A percentile compares a stretch with the other conserved stretches of the same genome.
These are phyloP conservation scores for Coemansia sp. DNA, from an alignment of 371 early-diverging fungal genomes.

Conservation along the genomic window DNA sequence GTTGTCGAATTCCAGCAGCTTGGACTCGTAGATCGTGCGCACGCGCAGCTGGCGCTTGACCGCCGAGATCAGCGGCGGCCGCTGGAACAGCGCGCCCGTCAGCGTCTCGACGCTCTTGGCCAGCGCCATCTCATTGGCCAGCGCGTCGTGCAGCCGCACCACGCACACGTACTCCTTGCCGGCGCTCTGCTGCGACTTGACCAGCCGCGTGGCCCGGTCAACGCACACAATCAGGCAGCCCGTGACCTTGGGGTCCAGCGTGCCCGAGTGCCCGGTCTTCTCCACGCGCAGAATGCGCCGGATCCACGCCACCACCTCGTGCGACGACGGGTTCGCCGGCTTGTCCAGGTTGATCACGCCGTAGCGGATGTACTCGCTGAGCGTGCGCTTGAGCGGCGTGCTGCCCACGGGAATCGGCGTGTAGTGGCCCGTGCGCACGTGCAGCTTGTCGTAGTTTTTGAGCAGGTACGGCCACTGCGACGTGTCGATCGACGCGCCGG, in stretches of 20 bases:
- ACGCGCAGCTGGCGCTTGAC: conserved; percentile 99
- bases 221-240: conserved; percentile 99
- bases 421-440: conserved; percentile 97
- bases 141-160: conserved; percentile 91
- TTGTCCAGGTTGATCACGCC: conserved; percentile 99
- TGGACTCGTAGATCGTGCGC: conserved; percentile 96
- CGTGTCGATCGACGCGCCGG: conserved; percentile 83
- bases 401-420: conserved; percentile 96
- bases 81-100: conserved; percentile 98
- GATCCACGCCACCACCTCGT: conserved; percentile 99
- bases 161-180: conserved; percentile 99
- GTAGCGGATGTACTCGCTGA: conserved; percentile 87
- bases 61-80: conserved; percentile 99
- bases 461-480: conserved; percentile 95
- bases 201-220: conserved; percentile 98
- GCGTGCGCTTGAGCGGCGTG: conserved; percentile 93
- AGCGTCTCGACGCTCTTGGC: conserved; percentile 88
- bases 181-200: conserved; percentile 99
- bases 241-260: conserved; percentile 99
- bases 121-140: conserved; percentile 86
- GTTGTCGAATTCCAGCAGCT: conserved; percentile 96
- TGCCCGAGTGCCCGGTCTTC: conserved; percentile 99
- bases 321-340: conserved; percentile 99
- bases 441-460: conserved; percentile 98
- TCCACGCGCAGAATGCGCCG: conserved; percentile 97